Conservation (phyloP, 352 stramenopile genomes). For the Pythium vanterpoolii region DNA sequence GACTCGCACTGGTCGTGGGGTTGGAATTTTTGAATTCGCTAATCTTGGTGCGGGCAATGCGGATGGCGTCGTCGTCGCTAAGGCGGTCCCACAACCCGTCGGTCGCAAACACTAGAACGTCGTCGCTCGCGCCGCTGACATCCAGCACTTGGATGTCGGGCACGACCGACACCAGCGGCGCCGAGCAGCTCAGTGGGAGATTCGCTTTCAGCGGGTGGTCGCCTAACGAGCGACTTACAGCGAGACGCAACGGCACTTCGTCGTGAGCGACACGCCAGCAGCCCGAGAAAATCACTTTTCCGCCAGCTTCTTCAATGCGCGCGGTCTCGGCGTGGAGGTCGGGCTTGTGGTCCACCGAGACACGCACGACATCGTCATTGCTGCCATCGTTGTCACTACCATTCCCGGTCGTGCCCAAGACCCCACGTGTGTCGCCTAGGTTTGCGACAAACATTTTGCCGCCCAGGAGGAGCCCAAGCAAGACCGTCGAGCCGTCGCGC, state of each 20-base stretch:
- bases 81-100: constrained; percentile 81
- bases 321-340: constrained; percentile 56
- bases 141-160: constrained; percentile 71
- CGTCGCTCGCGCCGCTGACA: constrained; percentile 38
- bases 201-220: constrained; percentile 77
- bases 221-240: constrained; percentile 73
- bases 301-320: constrained; percentile 59
- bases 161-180: constrained; percentile 63
- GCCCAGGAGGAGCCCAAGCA: constrained; percentile 63
- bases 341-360: constrained; percentile 81
- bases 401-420: constrained; percentile 31
- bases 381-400: constrained; percentile 14
- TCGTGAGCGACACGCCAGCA: constrained; percentile 84
- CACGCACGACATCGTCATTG: constrained; percentile 36
- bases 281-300: constrained; percentile 77
- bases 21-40: constrained; percentile 35
- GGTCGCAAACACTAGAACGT: constrained; percentile 72
- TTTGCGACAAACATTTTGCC: constrained; percentile 81
- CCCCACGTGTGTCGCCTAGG: constrained; percentile 67
- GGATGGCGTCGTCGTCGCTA: constrained; percentile 60
- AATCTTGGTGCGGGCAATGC: constrained; percentile 55
- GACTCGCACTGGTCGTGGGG: constrained; percentile 7
- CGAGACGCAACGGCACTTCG: constrained; percentile 62
- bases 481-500: constrained; percentile 70
- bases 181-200: constrained; percentile 51